A percentile compares a stretch with the other conserved stretches of the same genome.
phyloP scores from a whole-genome alignment of 148 eudicot species.

The Camellia japonica region DNA sequence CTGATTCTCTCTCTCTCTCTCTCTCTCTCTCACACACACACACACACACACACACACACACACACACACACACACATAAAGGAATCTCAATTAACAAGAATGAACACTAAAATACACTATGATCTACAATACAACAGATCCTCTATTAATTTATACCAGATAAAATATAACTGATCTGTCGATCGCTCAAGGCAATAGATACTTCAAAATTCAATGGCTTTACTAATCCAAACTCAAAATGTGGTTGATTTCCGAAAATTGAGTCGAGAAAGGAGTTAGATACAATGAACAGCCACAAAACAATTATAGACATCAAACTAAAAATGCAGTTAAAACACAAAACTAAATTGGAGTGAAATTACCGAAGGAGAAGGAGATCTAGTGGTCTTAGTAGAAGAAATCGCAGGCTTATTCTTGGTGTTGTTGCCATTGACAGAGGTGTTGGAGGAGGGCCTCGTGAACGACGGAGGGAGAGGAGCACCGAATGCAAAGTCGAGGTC shows the following conservation, averaged over 20 bases:
- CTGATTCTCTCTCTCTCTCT: neutral
- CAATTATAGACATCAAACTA: neutral
- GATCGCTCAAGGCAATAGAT: too few relatives aligned
- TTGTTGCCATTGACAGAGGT: slow-evolving; percentile 11
- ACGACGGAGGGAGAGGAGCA: slow-evolving; percentile 30
- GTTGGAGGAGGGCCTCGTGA: slow-evolving; percentile 27
- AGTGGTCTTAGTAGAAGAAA: slow-evolving; percentile 24
- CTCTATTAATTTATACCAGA: too few relatives aligned
- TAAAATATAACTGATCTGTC: too few relatives aligned
- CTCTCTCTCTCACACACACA: neutral
- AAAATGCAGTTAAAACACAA: neutral
- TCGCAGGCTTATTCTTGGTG: slow-evolving; percentile 14
- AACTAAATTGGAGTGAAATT: neutral
- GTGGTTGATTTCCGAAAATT: neutral
- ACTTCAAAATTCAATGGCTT: too few relatives aligned
- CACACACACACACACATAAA: neutral
- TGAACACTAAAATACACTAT: too few relatives aligned
- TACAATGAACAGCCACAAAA: neutral
- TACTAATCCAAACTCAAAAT: neutral
- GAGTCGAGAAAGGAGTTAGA: neutral
- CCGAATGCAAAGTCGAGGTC: slow-evolving; percentile 44
- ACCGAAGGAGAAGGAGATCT: slow-evolving; percentile 61
- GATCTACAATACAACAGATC: neutral
- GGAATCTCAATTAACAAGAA: neutral
- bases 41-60: neutral